Base-by-base conservation (phyloP, 768 basidiomycete genomes). In the Kwoniella sp. region DNA sequence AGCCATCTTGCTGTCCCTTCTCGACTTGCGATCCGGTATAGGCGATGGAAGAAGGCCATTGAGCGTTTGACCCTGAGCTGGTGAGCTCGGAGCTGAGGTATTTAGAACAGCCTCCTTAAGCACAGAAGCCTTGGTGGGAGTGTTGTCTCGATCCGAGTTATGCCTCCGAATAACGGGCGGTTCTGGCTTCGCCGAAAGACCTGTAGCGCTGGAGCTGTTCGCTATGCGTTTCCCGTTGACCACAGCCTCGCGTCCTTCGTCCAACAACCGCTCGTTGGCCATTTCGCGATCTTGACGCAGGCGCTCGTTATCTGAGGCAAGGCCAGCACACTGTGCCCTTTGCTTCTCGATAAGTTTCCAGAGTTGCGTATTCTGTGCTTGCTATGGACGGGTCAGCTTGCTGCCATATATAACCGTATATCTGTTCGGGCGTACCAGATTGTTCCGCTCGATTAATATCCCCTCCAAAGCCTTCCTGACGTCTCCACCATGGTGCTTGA, bases 341-440 rank as follows among this genome's bases (percentile, higher is more conserved):
- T 91, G 88, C 72, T 90, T 92, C 79, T 92, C 89, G 69, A 93
- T 85, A 57, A 92, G 80, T 74, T 91, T 92, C 91, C 91, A 93
- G 19, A 93, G 82, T 76, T 92, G 89, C 14, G 84, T 77, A 71
- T 93, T 93, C 77, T 93, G 90, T 3, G 82, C 75, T 10, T 85
- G 63, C 62, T 62, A 36, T 20, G 36, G 36, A 11, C 14, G 12
- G 25, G 23, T 31, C 25, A 19, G 28, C 3, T 23, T 14, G 12
- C 5, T 14, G 22, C 11, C 3, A 17, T 26, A 9, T 12, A 17
- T 5, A 4, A 56, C 71, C n/a, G n/a, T n/a, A n/a, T n/a, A n/a
- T n/a, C n/a, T n/a, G n/a, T n/a, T n/a, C n/a, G n/a, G n/a, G n/a
- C n/a, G 50, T 38, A 71, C 71, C 23, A 91, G 81, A 33, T 77